phyloP scores from a whole-genome alignment of 345 rosid species.

The Acer saccharum region DNA sequence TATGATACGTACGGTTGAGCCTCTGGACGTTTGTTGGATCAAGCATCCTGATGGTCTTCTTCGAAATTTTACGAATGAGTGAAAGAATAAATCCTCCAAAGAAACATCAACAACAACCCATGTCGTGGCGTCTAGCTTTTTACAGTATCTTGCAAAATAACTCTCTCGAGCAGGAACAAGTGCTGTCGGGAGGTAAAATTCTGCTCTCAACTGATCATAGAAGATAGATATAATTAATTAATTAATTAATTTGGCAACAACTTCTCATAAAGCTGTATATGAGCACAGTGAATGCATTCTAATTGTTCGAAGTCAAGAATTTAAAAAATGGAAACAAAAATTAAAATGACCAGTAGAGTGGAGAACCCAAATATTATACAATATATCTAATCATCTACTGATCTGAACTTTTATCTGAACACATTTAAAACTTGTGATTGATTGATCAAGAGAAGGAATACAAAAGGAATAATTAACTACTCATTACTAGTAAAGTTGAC shows the following conservation, averaged over 20 bases:
- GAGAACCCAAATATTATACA: too few species aligned
- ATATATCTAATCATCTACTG: too few species aligned
- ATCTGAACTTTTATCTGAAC: too few species aligned
- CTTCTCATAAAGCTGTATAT: too few species aligned
- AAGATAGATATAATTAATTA: background rate
- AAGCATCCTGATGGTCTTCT: conserved; percentile 58
- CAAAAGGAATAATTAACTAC: background rate
- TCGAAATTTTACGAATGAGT: conserved; percentile 23
- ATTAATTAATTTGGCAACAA: too few species aligned
- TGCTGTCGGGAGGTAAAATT: conserved; percentile 48
- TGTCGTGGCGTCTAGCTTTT: conserved; percentile 17
- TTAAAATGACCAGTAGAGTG: too few species aligned
- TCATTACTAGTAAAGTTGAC: background rate
- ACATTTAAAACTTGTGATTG: background rate
- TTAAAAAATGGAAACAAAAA: too few species aligned
- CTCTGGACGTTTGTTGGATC: conserved; percentile 36
- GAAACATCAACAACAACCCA: conserved; percentile 64
- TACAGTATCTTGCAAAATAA: conserved; percentile 49
- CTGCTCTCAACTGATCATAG: conserved; percentile 38
- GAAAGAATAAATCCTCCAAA: conserved; percentile 45
- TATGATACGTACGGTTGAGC: conserved; percentile 36
- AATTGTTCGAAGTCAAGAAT: too few species aligned
- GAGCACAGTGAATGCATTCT: too few species aligned
- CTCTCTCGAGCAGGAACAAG: conserved; percentile 40
- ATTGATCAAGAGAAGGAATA: too few species aligned